These are phyloP conservation scores for Neopestalotiopsis clavispora DNA, from an alignment of 2,329 filamentous ascomycete species.

Conservation along the genomic window DNA sequence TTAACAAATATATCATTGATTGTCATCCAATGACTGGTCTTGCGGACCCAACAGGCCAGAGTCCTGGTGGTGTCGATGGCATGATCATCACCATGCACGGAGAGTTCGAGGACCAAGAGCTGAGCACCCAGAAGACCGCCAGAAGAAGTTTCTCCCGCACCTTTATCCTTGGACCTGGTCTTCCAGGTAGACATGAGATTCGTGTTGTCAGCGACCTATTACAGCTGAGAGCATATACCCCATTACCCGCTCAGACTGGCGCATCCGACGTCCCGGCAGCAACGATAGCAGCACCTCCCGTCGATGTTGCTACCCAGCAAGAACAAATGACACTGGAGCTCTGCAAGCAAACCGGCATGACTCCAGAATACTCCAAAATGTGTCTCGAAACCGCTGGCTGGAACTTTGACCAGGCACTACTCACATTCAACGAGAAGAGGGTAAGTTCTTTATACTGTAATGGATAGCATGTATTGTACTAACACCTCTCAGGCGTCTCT, in stretches of 20 bases:
- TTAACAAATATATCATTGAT: constrained; percentile 81
- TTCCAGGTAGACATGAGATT: constrained; percentile 65
- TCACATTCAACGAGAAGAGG: constrained; percentile 77
- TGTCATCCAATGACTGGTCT: constrained; percentile 76
- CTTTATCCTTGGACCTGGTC: constrained; percentile 79
- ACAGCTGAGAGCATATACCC: constrained; percentile 69
- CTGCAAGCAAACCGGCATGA: constrained; percentile 81
- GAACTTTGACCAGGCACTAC: constrained; percentile 77
- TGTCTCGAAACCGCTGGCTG: constrained; percentile 81
- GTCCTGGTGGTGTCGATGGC: constrained; percentile 72
- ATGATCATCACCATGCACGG: constrained; percentile 81
- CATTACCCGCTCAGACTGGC: constrained; percentile 45
- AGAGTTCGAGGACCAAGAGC: constrained; percentile 78
- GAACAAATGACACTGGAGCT: constrained; percentile 77
- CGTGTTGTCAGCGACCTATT: constrained; percentile 83
- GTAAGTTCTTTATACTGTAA: constrained; percentile 46
- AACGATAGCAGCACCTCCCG: constrained; percentile 28
- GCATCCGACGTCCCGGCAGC: constrained; percentile 27
- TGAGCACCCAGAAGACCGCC: constrained; percentile 57
- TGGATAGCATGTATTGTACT: background rate
- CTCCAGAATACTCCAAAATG: constrained; percentile 75
- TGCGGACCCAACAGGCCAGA: constrained; percentile 70
- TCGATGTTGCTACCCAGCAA: constrained; percentile 53
- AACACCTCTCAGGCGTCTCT: constrained; percentile 5
- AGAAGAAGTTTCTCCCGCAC: constrained; percentile 83